Conservation (phyloP, 1,139 yeast species). For the Geotrichum siamense region DNA sequence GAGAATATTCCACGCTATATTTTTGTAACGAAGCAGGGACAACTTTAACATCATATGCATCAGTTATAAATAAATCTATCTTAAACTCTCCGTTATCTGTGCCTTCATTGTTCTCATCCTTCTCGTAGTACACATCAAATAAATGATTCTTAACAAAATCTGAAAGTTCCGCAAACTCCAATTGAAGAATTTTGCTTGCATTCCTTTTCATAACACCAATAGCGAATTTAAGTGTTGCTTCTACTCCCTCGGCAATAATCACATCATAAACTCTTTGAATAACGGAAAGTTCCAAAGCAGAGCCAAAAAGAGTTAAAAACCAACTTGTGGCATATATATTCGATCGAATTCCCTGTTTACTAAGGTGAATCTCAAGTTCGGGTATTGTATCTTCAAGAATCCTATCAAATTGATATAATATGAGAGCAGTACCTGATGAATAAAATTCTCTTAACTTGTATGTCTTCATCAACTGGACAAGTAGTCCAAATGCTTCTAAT, state of each 20-base stretch:
- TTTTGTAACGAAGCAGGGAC: conserved; percentile 62
- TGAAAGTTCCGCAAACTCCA: conserved; percentile 68
- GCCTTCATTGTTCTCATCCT: not conserved
- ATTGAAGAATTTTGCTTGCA: conserved; percentile 48
- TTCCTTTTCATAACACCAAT: conserved; percentile 67
- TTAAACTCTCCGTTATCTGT: not conserved
- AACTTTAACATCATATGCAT: conserved; percentile 64
- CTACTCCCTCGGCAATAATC: conserved; percentile 81
- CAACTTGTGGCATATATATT: conserved; percentile 96
- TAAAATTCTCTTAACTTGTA: conserved; percentile 71
- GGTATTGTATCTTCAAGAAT: conserved; percentile 66
- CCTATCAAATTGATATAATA: conserved; percentile 84
- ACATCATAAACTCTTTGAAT: conserved; percentile 79
- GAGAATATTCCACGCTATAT: conserved; percentile 66
- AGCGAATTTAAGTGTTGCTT: conserved; percentile 73
- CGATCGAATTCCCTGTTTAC: conserved; percentile 77
- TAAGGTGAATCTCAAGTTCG: conserved; percentile 62
- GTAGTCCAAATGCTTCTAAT: conserved; percentile 74
- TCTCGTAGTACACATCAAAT: conserved; percentile 54
- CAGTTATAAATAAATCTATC: conserved; percentile 59
- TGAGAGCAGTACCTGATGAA: conserved; percentile 80
- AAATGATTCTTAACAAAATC: conserved; percentile 70
- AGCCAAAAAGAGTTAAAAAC: conserved; percentile 91
- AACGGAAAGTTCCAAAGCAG: conserved; percentile 79
- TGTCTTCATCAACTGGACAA: conserved; percentile 76